Base-by-base conservation (phyloP, 768 basidiomycete genomes). In the Mycena latifolia region DNA sequence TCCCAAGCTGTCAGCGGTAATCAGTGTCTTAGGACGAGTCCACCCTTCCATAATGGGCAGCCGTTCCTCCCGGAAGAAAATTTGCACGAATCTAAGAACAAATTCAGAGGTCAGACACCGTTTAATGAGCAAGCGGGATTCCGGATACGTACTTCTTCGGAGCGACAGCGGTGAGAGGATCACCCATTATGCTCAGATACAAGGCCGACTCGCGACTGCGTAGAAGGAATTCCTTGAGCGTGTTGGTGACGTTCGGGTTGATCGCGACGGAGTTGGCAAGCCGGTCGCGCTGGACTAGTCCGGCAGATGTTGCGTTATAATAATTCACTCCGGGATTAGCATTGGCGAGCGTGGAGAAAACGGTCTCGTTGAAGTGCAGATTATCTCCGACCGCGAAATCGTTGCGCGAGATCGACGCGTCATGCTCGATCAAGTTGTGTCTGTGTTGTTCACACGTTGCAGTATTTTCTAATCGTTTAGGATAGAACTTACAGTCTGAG, bases 51-150 rank as follows among this genome's bases (percentile, higher is more conserved):
- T 55, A 37, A 67, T 59, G 18, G 69, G 69, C 31, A 70, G 61
- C 10, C 69, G 65, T 24, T 70, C 69, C 50, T 70, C 65, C 9
- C 69, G 60, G 65, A 70, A 70, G 65, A 70, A 66, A n/a, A 67
- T 66, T 25, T 70, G 35, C 24, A 70, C 69, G 45, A 70, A 66
- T 17, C 69, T 70, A 39, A 25, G 17, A 27, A 20, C 27, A 35
- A 37, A 22, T 31, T 43, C 15, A 28, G 31, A 31, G 28, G 59
- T 56, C 31, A 39, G 33, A 47, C 28, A 7, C 20, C 17, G n/a
- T 27, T 2, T 5, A 33, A 33, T 5, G 31, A 33, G 11, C 31
- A 33, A 33, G 6, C 31, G 31, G 31, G 31, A n/a, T n/a, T n/a
- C 31, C 11, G 31, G 5, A 33, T 33, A 33, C 5, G 31, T 20